phyloP scores from a whole-genome alignment of 1,284 basidiomycete species.

The Austroboletus olivaceoglutinosus region DNA sequence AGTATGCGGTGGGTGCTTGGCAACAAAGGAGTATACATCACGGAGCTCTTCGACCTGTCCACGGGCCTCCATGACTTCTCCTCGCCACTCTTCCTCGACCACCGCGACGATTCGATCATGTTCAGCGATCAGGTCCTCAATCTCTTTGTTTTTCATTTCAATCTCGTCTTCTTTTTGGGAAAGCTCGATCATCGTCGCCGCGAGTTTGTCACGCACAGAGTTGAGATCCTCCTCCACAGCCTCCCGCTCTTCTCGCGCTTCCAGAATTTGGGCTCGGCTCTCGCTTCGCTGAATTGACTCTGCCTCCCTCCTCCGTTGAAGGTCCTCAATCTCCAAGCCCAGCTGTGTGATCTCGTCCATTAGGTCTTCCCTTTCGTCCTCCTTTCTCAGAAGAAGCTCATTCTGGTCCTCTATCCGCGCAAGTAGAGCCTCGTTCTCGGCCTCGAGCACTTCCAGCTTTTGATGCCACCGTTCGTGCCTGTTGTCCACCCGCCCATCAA shows the following conservation, averaged over 20 bases:
- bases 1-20: neutral
- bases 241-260: constrained; percentile 68
- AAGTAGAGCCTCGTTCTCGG: constrained; percentile 62
- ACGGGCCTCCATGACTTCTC: constrained; percentile 70
- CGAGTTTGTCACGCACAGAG: constrained; percentile 68
- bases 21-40: constrained; percentile 52
- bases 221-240: constrained; percentile 74
- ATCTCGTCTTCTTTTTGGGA: constrained; percentile 81
- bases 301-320: constrained; percentile 58
- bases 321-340: constrained; percentile 65
- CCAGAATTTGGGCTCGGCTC: constrained; percentile 65
- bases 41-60: constrained; percentile 70
- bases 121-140: constrained; percentile 65
- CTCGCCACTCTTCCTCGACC: constrained; percentile 75
- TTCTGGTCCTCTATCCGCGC: constrained; percentile 59
- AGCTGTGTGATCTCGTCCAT: constrained; percentile 62
- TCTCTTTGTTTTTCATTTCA: constrained; percentile 69
- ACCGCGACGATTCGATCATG: constrained; percentile 65
- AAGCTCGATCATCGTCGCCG: constrained; percentile 75
- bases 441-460: constrained; percentile 58
- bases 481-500: constrained; percentile 37
- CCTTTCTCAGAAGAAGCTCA: constrained; percentile 51
- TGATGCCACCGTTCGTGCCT: constrained; percentile 42
- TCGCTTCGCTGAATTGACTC: constrained; percentile 66
- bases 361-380: constrained; percentile 72